These are phyloP conservation scores for Pythium biforme DNA, from an alignment of 352 stramenopile genomes.

Conservation along the genomic window DNA sequence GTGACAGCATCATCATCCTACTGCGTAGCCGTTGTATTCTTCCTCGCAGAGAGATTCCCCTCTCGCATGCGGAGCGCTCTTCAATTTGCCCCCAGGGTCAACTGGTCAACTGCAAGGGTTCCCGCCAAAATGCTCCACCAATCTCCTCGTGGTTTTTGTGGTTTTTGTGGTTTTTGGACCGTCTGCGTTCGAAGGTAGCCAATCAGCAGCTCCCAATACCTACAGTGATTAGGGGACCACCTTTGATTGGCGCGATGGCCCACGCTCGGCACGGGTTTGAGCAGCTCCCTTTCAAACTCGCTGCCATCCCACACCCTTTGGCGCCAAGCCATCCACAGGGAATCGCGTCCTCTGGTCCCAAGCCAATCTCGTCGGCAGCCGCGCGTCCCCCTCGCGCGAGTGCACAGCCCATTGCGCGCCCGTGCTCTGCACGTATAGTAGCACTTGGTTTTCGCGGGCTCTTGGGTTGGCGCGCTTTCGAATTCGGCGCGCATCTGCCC, in stretches of 20 bases:
- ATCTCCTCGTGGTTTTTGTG: background rate
- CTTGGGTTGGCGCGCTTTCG: conserved; percentile 27
- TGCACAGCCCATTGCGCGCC: background rate
- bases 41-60: too few relatives aligned
- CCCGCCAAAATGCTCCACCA: conserved; percentile 22
- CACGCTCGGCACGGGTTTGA: conserved; percentile 3
- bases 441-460: conserved; percentile 19
- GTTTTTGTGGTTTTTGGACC: conserved; percentile 22
- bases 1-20: too few relatives aligned
- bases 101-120: background rate
- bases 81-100: too few relatives aligned
- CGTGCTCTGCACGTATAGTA: background rate
- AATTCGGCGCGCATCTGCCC: conserved; percentile 21
- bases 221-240: conserved; percentile 6
- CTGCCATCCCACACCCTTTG: background rate
- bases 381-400: too few relatives aligned
- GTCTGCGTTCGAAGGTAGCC: background rate
- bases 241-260: conserved; percentile 26
- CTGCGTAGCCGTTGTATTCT: too few relatives aligned
- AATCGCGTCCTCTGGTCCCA: background rate
- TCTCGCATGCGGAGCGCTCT: too few relatives aligned
- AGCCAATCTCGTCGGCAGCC: background rate
- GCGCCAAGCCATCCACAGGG: background rate
- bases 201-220: background rate
- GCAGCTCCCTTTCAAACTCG: background rate